Evolutionary conservation across 148 eudicot genomes (phyloP), one percentile per base, ranked within the genome.

Genomic region (Cornus kousa): DNA sequence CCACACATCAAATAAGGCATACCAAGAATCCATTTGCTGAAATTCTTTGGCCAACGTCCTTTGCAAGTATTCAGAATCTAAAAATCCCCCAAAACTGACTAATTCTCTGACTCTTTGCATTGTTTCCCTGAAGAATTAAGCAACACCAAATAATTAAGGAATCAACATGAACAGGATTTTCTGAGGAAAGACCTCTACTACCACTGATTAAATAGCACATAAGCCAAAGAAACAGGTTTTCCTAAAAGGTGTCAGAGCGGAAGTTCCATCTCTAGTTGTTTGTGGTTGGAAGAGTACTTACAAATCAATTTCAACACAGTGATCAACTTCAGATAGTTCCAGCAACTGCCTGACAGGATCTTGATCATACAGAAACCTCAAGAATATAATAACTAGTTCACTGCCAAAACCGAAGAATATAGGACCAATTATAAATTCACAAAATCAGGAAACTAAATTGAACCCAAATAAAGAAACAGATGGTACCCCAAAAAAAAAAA

Each of bases 321-420:
- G 84, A 80, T 92, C 89, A 80, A 62, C 71, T 77, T 82, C 87
- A 76, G 93, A 83, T 66, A 81, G 87, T 71, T 92, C 94, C 79
- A 97, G 88, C 81, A 97, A 86, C 83, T 84, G 86, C 80, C 80
- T 87, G 74, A 97, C 88, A 23, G 97, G 98, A 86, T 97, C 99
- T 80, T 88, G 94, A 87, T 92, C 91, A 77, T 97, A 97, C 40
- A 97, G 87, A 78, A 91, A 97, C 87, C 90, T 94, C 85, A 97
- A 81, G 88, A 97, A 97, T 71, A 91, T 71, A 79, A 97, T 88
- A 74, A 97, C 95, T 73, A 94, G 91, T 86, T 97, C 99, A 80
- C 99, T 97, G 94, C 86, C 32, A 88, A 69, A 79, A 82, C 40
- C 19, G 50, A 60, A 67, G 83, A 71, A 72, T 13, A 70, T 73